Base-by-base conservation (phyloP, 2,329 filamentous ascomycete species). In the Ceratocystis destructans region DNA sequence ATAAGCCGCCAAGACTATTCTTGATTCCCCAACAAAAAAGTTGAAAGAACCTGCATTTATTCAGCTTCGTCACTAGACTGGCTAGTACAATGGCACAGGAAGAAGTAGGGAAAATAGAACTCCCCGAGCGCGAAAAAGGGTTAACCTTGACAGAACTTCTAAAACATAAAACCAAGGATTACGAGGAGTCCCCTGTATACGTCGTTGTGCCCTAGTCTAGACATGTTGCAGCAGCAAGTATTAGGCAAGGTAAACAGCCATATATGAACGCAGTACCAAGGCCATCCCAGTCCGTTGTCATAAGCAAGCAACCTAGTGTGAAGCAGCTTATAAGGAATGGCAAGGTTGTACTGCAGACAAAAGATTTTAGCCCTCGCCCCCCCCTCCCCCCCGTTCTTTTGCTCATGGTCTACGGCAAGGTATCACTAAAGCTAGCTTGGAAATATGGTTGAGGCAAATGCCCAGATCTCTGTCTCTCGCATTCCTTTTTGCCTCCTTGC, bases 21-120 rank as follows among this genome's bases (percentile, higher is more conserved):
- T 53, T 55, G 37, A 20, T 44, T 55, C 28, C 46, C 48, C 48
- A 64, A 28, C 33, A 57, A 64, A 55, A 25, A 37, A 55, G 15
- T 10, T n/a, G 55, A 37, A 17, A 57, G 31, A 68, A 62, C 15
- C 74, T 74, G 10, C 17, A 5, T 25, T 37, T 2, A 37, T 37
- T 7, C 12, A 28, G 33, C 55, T 37, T 41, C 37, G 31, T 8
- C 55, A 37, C 55, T 20, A 41, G 37, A 15, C 10, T 33, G 8
- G n/a, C 12, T 31, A 28, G 28, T 15, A 31, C 22, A 25, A 57
- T 31, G 28, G 53, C 53, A 57, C 53, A 57, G 12, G 33, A 17
- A 22, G 12, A 15, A 3, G 48, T 12, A 53, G 48, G 55, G 5
- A 20, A 37, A 59, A 37, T 37, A 59, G 17, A 59, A 20, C n/a